Base-by-base conservation (phyloP, 176 grass and related monocot species). In the Bonia amplexicaulis region DNA sequence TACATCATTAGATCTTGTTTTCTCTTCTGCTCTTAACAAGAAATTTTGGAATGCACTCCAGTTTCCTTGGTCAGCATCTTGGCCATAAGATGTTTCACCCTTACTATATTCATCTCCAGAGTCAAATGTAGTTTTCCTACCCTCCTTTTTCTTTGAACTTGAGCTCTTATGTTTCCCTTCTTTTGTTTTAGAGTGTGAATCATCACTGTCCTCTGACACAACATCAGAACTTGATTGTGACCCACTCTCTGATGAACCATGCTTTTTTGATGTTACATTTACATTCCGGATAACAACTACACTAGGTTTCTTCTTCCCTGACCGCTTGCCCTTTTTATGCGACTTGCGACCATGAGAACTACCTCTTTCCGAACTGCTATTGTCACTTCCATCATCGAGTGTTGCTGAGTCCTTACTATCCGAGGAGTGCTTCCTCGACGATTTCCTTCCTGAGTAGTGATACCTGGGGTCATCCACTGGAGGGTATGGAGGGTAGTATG, bases 31-130 rank as follows among this genome's bases (percentile, higher is more conserved):
- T 84, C 84, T 92, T 44, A 99, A 29, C 48, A 99, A 89, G 80
- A 96, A 96, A 84, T 74, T 94, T 85, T 99, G 97, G 82, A 99
- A 99, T 25, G 93, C 75, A 66, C 83, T 91, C 97, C 97, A 99
- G 63, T 99, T 96, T 76, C 97, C 97, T 62, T 91, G 92, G 45
- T 91, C 92, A 68, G 53, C 82, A 52, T 90, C 79, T 65, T 91
- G 86, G 27, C 68, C 86, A 78, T 71, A 80, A 70, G 81, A 87
- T 31, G 46, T 26, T 82, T 80, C 85, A 85, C 89, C 91, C 83
- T 91, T 93, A 49, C 14, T 74, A 76, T 69, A 77, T 3, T 85
- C 73, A 49, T 92, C 86, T 89, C 64, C 87, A 71, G 74, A 88
- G 27, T 89, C 93, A 61, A 71, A 66, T 79, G 72, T 62, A 63